Base-by-base conservation (phyloP, 768 basidiomycete genomes). In the Chalciporus piperatus region DNA sequence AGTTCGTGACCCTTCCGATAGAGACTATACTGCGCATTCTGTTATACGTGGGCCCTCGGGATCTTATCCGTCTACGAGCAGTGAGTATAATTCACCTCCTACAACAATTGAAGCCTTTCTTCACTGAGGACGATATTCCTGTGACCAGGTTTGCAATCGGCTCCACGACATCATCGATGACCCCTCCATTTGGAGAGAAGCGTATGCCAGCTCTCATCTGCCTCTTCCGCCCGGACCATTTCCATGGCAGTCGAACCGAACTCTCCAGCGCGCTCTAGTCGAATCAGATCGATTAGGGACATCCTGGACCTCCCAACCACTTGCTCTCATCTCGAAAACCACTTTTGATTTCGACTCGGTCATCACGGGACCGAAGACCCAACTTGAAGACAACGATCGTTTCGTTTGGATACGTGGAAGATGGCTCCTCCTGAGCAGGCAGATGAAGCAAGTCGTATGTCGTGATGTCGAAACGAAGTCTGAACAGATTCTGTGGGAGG, bases 221-320 rank as follows among this genome's bases (percentile, higher is more conserved):
- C 53, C 47, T 4, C 62, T 59, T 33, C 61, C 59, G 16, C 51
- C 59, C 0, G 61, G 61, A n/a, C 56, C 56, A 2, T 62, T 55
- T 6, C 10, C 44, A 11, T 62, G 61, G 62, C 59, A 62, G 46
- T 58, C 62, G 22, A 51, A 6, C 14, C 48, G 7, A 23, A 55
- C 52, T 28, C 52, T 51, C 42, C 62, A 61, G 13, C 62, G 47
- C 41, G 25, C 56, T 8, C 61, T 62, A 49, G 38, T 62, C 25
- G 8, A 37, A 40, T 64, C 62, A 4, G 40, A 48, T 2, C 62
- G 48, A 39, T 42, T 61, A 25, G 52, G 48, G 17, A 46, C 22
- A 12, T 28, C 32, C 5, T 62, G 62, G 61, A 55, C 53, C 17
- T 47, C 52, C 3, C 22, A 41, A 14, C 61, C 52, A 9, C 53